Conservation (phyloP, 73 alveolate species). For the Paraurostyla sp. region DNA sequence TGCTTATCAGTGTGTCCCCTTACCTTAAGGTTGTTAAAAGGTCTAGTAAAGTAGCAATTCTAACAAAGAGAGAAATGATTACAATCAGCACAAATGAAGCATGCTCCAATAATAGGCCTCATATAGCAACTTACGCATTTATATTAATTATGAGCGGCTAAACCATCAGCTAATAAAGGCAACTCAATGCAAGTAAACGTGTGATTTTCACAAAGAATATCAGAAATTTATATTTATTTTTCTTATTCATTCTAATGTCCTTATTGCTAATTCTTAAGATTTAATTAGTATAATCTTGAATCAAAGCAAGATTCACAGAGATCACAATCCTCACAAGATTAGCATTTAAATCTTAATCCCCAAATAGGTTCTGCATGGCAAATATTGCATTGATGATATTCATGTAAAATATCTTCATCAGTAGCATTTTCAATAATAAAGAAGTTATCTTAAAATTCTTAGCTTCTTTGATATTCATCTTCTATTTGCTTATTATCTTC, state of each 20-base stretch:
- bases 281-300: constrained; percentile 11
- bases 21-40: constrained; percentile 48
- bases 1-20: constrained; percentile 75
- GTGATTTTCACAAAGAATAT: constrained; percentile 72
- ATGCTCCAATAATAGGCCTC: constrained; percentile 92
- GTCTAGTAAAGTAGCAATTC: constrained; percentile 81
- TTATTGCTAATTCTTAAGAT: constrained; percentile 45
- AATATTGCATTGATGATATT: constrained; percentile 86
- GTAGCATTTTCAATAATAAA: constrained; percentile 78
- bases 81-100: constrained; percentile 88
- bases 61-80: constrained; percentile 78
- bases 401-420: constrained; percentile 86
- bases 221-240: neutral
- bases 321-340: constrained; percentile 87
- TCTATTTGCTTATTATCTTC: no score
- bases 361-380: constrained; percentile 93
- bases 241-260: constrained; percentile 57
- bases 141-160: constrained; percentile 85
- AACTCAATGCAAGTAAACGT: constrained; percentile 83
- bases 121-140: constrained; percentile 86
- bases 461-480: neutral
- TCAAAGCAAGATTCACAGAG: constrained; percentile 86
- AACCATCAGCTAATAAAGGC: constrained; percentile 85
- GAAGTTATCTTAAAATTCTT: constrained; percentile 50
- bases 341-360: constrained; percentile 91